These are phyloP conservation scores for Cephaloascus albidus DNA, from an alignment of 805 yeast genomes.

Conservation along the genomic window DNA sequence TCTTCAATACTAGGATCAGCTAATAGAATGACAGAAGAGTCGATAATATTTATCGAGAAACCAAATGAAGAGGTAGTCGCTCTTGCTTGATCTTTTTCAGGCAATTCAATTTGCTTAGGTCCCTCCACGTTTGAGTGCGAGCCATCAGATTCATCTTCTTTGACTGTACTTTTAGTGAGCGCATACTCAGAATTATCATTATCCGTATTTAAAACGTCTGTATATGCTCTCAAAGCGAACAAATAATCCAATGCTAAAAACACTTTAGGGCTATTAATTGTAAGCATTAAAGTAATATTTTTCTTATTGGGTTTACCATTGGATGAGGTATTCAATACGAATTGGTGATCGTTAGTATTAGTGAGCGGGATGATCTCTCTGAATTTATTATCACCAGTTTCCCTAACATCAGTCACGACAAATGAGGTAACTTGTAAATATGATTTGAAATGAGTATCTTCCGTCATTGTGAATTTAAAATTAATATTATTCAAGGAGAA, in stretches of 20 bases:
- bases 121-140: neutral
- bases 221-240: conserved; percentile 61
- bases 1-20: conserved; percentile 65
- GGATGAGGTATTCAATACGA: conserved; percentile 44
- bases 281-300: conserved; percentile 41
- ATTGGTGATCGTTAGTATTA: conserved; percentile 57
- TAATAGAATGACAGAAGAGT: conserved; percentile 68
- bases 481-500: conserved; percentile 51
- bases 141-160: conserved; percentile 4
- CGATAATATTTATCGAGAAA: conserved; percentile 58
- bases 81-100: conserved; percentile 1
- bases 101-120: neutral
- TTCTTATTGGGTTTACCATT: conserved; percentile 27
- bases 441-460: conserved; percentile 47
- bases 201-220: conserved; percentile 28
- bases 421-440: conserved; percentile 63
- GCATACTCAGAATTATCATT: too few relatives aligned
- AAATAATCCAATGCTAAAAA: conserved; percentile 82
- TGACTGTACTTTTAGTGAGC: conserved; percentile 6
- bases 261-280: conserved; percentile 72
- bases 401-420: conserved; percentile 67
- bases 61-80: conserved; percentile 20
- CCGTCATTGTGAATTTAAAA: conserved; percentile 37
- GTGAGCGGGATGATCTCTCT: conserved; percentile 73
- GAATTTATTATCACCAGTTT: conserved; percentile 55